phyloP scores from a whole-genome alignment of 495 filamentous ascomycete species.

The Aspergillus taichungensis region DNA sequence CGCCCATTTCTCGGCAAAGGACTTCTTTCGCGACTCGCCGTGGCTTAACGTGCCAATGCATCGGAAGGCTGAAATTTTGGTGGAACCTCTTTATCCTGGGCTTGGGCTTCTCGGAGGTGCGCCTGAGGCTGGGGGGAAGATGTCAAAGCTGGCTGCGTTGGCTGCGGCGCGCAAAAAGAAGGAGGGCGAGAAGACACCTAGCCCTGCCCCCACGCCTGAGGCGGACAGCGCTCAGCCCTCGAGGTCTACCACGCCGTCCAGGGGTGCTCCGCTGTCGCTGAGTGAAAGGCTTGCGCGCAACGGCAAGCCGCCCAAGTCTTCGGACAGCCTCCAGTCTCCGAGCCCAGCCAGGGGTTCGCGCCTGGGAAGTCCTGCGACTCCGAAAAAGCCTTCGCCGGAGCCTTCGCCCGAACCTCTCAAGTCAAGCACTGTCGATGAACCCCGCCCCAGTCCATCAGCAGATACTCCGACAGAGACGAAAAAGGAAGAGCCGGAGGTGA shows the following conservation, averaged over 20 bases:
- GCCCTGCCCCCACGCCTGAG: constrained; percentile 8
- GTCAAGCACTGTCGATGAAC: not conserved
- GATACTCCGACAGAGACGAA: constrained; percentile 2
- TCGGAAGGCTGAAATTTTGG: constrained; percentile 56
- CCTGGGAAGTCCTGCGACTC: constrained; percentile 8
- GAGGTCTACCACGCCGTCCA: constrained; percentile 14
- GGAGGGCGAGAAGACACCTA: constrained; percentile 48
- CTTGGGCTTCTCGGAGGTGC: constrained; percentile 71
- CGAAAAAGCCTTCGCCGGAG: constrained; percentile 14
- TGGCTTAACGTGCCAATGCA: constrained; percentile 73
- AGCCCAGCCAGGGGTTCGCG: constrained; percentile 14
- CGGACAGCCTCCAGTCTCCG: constrained; percentile 20
- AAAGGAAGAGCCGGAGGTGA: constrained; percentile 9
- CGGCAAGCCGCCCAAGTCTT: constrained; percentile 20
- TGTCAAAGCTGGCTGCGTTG: constrained; percentile 82
- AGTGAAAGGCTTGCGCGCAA: constrained; percentile 30
- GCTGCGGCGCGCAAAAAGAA: constrained; percentile 85
- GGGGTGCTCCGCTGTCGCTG: constrained; percentile 19
- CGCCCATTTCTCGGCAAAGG: constrained; percentile 34
- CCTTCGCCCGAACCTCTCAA: constrained; percentile 11
- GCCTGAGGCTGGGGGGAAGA: constrained; percentile 47
- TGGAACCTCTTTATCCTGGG: constrained; percentile 51
- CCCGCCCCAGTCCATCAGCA: not conserved
- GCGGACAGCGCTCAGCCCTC: constrained; percentile 8
- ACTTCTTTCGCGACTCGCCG: constrained; percentile 76